These are phyloP conservation scores for Misopates orontium DNA, from an alignment of 257 asterid species.

Conservation along the genomic window DNA sequence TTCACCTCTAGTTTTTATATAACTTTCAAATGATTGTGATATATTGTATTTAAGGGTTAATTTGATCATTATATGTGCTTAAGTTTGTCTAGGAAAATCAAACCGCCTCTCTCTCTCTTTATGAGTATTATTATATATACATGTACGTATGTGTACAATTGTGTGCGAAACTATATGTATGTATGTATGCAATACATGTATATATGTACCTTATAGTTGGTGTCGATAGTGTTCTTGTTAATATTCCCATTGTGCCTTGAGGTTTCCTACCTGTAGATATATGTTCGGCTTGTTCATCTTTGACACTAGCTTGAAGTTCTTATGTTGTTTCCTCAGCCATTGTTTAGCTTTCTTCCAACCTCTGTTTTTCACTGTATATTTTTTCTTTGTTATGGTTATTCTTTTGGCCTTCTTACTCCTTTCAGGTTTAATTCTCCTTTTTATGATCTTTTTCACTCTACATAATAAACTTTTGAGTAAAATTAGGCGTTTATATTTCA, in stretches of 20 bases:
- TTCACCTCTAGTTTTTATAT: not conserved
- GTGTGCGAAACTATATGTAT: too few relatives aligned
- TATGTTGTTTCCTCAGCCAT: constrained; percentile 2
- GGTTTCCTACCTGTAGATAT: not conserved
- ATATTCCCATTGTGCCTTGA: not conserved
- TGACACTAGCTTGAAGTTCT: not conserved
- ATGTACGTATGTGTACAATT: too few relatives aligned
- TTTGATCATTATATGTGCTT: not conserved
- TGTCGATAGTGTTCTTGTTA: too few relatives aligned
- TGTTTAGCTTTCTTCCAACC: not conserved
- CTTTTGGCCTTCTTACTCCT: not conserved
- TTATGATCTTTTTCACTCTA: not conserved
- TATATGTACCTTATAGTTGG: too few relatives aligned
- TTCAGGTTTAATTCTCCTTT: not conserved
- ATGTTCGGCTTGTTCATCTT: not conserved
- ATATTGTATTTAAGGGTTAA: not conserved
- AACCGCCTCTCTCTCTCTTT: too few relatives aligned
- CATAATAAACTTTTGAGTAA: not conserved
- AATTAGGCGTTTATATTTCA: constrained; percentile 2
- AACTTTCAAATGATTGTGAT: not conserved
- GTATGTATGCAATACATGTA: too few relatives aligned
- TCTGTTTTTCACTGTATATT: not conserved
- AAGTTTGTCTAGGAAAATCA: too few relatives aligned
- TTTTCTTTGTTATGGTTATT: not conserved
- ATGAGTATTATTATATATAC: too few relatives aligned